These are phyloP conservation scores for Hyaloscypha hepaticicola DNA, from an alignment of 495 filamentous ascomycete species.

Conservation along the genomic window DNA sequence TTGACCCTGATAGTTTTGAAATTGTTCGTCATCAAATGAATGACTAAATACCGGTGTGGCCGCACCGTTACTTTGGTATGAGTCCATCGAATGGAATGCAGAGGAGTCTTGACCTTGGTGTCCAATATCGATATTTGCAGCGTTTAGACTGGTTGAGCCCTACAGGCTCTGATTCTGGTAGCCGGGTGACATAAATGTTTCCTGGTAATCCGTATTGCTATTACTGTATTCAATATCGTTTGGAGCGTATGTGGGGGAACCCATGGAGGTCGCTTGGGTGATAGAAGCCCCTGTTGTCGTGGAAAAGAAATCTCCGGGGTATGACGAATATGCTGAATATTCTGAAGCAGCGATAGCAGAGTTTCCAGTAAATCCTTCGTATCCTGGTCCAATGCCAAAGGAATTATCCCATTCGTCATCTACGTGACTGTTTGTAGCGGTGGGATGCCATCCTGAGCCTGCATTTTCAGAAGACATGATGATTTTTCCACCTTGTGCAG, in stretches of 20 bases:
- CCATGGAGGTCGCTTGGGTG: neutral
- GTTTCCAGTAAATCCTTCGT: neutral
- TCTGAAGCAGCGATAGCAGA: neutral
- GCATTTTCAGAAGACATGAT: conserved; percentile 1
- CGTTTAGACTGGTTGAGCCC: neutral
- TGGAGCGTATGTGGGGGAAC: neutral
- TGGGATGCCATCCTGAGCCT: neutral
- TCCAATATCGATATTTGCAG: neutral
- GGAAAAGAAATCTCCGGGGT: neutral
- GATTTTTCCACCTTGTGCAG: neutral
- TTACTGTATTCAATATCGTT: neutral
- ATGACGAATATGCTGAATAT: neutral
- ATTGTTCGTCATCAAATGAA: neutral
- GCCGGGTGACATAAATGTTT: neutral
- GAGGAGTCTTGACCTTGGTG: neutral
- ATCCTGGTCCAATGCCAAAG: neutral
- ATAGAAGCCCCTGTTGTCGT: neutral
- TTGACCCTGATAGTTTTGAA: neutral
- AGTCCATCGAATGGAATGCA: neutral
- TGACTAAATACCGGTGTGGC: neutral
- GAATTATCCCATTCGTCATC: neutral
- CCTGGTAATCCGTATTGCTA: neutral
- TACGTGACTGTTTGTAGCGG: neutral
- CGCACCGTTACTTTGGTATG: neutral
- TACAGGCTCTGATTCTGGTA: conserved; percentile 2